Evolutionary conservation across 306 rosid genomes (phyloP).

Genomic region (Neltuma alba): DNA sequence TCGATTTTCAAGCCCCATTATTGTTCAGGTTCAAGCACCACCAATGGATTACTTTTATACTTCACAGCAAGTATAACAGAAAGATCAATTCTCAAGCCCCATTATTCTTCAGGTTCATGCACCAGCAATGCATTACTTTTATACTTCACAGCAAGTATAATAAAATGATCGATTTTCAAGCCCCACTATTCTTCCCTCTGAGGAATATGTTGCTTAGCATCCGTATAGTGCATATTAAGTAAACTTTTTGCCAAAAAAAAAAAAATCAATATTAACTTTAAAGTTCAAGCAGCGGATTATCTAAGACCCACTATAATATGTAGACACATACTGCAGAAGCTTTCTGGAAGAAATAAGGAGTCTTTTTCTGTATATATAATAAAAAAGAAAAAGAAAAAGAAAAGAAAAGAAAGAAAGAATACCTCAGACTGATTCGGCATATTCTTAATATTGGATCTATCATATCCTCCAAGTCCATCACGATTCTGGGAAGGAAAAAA

Average conservation of each 20-base stretch:
- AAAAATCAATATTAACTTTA: no score
- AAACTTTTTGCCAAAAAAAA: constrained; percentile 17
- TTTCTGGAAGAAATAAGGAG: neutral
- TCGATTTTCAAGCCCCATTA: neutral
- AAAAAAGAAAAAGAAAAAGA: neutral
- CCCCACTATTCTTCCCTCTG: neutral
- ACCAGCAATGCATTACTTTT: constrained; percentile 17
- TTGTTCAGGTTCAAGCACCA: constrained; percentile 6
- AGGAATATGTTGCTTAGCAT: constrained; percentile 20
- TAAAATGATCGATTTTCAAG: constrained; percentile 3
- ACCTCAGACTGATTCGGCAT: constrained; percentile 51
- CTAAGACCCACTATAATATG: neutral
- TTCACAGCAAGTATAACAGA: constrained; percentile 11
- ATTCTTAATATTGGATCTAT: constrained; percentile 26
- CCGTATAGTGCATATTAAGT: constrained; percentile 17
- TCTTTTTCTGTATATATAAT: neutral
- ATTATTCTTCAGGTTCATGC: constrained; percentile 13
- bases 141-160: constrained; percentile 6
- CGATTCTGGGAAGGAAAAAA: constrained; percentile 31
- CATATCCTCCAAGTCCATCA: constrained; percentile 49
- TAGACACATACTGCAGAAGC: constrained; percentile 11
- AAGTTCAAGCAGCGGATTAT: constrained; percentile 16
- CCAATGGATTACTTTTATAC: constrained; percentile 18
- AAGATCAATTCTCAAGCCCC: neutral
- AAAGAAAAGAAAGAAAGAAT: constrained; percentile 22